Evolutionary conservation across 495 filamentous ascomycete species (phyloP), one percentile per base, ranked within the genome.

Genomic region (Aspergillus coremiiformis): DNA sequence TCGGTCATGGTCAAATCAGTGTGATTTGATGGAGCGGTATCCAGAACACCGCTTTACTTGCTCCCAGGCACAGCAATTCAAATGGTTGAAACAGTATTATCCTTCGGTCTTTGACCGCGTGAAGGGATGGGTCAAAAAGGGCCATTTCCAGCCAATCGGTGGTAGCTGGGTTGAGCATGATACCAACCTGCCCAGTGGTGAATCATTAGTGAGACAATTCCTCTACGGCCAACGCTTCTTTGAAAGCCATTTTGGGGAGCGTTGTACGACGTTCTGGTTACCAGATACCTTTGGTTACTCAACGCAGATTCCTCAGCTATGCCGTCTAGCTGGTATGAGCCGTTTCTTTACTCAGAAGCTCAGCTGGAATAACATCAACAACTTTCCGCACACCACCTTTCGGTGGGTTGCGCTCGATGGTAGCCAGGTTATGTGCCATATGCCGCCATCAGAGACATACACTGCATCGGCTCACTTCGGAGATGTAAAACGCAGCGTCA

Each of bases 161-260:
- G 93, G 93, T 37, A 96, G 90, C 67, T 98, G 93, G 93, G 93
- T 98, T 15, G 93, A 98, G 60, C 93, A 98, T 63, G 93, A 98
- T 62, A 98, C 93, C 33, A 98, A 98, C 66, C 76, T 98, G 76
- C 93, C 93, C 0, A 89, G 89, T 56, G 93, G 93, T 32, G 93
- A 98, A 68, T 95, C 92, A 5, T 77, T 98, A 20, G 84, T 92
- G 45, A 82, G 93, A n/a, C 93, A 98, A 62, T 98, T 98, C 61
- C 62, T 97, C 27, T 95, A 94, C 55, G 90, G 90, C 23, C 93
- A 98, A 64, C 80, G 93, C 26, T 94, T 90, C 69, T 98, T 94
- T 58, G 86, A 98, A 64, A 90, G 87, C 64, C 82, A 87, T 53
- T 98, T 98, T 67, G 93, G 93, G 22, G 81, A 89, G 61, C 83